Evolutionary conservation across 1,284 basidiomycete species (phyloP).

Genomic region (Boletus sp.): DNA sequence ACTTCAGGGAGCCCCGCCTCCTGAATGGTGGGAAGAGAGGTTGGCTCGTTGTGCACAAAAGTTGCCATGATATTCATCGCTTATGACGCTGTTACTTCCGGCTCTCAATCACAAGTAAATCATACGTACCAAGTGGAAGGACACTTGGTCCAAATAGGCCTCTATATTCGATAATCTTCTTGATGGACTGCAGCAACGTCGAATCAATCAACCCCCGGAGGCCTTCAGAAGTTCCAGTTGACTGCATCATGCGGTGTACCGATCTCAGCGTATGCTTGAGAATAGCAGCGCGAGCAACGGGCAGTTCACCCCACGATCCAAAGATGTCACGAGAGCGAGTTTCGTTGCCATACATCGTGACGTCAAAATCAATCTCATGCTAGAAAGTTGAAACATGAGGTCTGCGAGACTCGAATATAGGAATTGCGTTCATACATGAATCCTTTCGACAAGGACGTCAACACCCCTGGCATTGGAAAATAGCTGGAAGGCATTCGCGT

Average conservation of each 20-base stretch:
- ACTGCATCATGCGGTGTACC: constrained; percentile 95
- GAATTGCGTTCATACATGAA: constrained; percentile 56
- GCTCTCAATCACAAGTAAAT: background rate
- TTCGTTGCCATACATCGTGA: constrained; percentile 51
- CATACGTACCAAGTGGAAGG: constrained; percentile 65
- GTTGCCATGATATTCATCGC: constrained; percentile 97
- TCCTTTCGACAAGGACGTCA: constrained; percentile 79
- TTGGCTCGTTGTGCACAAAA: constrained; percentile 98
- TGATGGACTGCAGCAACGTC: constrained; percentile 81
- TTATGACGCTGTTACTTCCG: constrained; percentile 30
- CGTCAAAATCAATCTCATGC: constrained; percentile 70
- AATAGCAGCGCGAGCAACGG: constrained; percentile 65
- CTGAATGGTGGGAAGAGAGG: constrained; percentile 88
- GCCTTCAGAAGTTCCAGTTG: constrained; percentile 90
- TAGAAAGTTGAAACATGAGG: constrained; percentile 30
- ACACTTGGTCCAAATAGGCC: constrained; percentile 85
- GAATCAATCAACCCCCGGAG: constrained; percentile 93
- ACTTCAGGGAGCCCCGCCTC: constrained; percentile 88
- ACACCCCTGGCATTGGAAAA: constrained; percentile 87
- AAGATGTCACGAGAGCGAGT: constrained; percentile 47
- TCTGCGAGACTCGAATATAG: background rate
- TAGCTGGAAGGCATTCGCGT: constrained; percentile 81
- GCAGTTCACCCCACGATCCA: constrained; percentile 57
- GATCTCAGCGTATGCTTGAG: constrained; percentile 92
- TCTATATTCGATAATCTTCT: constrained; percentile 83